Percentiles rank a stretch among this genome's conserved stretches.
These are phyloP conservation scores for Hemileccinum impolitum DNA, from an alignment of 768 basidiomycete species.

Conservation along the genomic window DNA sequence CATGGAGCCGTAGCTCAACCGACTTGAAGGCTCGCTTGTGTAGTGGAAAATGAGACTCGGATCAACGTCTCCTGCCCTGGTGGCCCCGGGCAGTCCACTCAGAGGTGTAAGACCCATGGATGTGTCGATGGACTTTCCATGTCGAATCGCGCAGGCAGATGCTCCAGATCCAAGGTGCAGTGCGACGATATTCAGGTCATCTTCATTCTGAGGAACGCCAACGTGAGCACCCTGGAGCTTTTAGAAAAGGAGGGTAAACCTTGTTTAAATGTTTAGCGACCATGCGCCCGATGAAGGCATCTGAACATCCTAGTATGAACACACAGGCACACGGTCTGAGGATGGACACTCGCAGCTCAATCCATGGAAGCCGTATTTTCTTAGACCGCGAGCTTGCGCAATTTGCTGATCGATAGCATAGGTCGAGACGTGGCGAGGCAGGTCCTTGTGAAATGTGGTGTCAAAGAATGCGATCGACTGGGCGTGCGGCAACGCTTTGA, in stretches of 20 bases:
- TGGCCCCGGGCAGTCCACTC: constrained; percentile 86
- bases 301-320: constrained; percentile 31
- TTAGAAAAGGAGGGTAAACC: constrained; percentile 24
- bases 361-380: constrained; percentile 93
- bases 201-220: constrained; percentile 32
- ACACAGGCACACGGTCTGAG: background rate
- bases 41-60: constrained; percentile 88
- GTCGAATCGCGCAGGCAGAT: constrained; percentile 70
- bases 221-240: background rate
- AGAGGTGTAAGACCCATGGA: constrained; percentile 91
- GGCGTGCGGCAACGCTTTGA: constrained; percentile 60
- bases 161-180: constrained; percentile 92
- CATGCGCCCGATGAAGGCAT: constrained; percentile 63
- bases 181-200: constrained; percentile 68
- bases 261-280: constrained; percentile 60
- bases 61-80: constrained; percentile 79
- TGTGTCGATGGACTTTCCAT: constrained; percentile 77
- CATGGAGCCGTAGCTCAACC: constrained; percentile 50
- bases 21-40: constrained; percentile 44
- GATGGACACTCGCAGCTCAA: constrained; percentile 52
- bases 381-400: constrained; percentile 62
- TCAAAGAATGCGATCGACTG: constrained; percentile 85
- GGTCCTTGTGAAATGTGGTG: constrained; percentile 76
- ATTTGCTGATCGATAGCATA: constrained; percentile 72
- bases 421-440: constrained; percentile 72